phyloP scores from a whole-genome alignment of 2,329 filamentous ascomycete genomes.

The Fusarium sp. region DNA sequence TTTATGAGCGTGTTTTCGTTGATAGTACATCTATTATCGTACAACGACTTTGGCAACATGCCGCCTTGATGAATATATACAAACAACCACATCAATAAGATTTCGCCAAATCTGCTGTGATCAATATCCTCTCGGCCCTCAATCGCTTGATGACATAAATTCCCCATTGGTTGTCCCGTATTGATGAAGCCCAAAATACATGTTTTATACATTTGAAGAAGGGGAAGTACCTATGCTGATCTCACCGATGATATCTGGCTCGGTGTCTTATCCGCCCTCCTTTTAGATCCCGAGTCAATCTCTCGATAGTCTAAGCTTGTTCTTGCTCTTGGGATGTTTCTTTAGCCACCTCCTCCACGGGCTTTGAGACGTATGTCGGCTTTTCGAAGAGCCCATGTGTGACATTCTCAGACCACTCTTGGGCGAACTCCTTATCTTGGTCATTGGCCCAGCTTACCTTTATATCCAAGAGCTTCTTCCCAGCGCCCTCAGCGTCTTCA shows the following conservation, averaged over 20 bases:
- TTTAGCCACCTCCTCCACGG: conserved; percentile 11
- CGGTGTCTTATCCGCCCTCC: neutral
- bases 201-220: conserved; percentile 13
- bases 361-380: conserved; percentile 40
- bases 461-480: conserved; percentile 52
- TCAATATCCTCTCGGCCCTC: conserved; percentile 4
- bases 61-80: conserved; percentile 37
- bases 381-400: conserved; percentile 58
- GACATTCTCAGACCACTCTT: conserved; percentile 65
- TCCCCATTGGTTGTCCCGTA: neutral
- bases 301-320: neutral
- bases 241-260: neutral
- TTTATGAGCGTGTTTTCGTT: conserved; percentile 41
- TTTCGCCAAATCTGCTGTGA: conserved; percentile 15
- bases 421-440: conserved; percentile 60
- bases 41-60: conserved; percentile 45
- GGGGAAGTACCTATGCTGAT: neutral
- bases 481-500: conserved; percentile 33
- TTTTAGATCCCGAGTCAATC: neutral
- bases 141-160: neutral
- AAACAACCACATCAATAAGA: conserved; percentile 34
- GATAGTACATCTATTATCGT: conserved; percentile 48
- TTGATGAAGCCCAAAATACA: conserved; percentile 12
- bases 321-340: conserved; percentile 5
- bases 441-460: conserved; percentile 65